Percentiles rank a stretch among this genome's conserved stretches.
Evolutionary conservation across 805 yeast species (phyloP).

Genomic region (Lipomyces lipofer): DNA sequence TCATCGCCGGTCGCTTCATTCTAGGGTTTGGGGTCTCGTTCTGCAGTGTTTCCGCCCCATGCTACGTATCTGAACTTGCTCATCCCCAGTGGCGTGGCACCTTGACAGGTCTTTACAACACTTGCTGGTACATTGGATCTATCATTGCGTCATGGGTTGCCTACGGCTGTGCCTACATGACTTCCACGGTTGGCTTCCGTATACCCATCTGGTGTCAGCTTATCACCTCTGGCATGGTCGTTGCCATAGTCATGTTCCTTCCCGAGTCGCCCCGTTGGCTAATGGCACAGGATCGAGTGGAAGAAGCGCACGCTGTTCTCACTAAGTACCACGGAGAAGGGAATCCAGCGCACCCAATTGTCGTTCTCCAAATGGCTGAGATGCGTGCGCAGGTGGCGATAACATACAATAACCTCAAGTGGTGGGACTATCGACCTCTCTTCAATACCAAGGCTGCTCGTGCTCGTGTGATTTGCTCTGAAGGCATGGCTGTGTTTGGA

Average conservation of each 20-base stretch:
- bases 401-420: constrained; percentile 23
- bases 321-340: constrained; percentile 47
- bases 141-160: constrained; percentile 35
- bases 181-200: constrained; percentile 37
- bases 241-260: constrained; percentile 39
- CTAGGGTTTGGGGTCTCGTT: constrained; percentile 26
- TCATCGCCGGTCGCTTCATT: constrained; percentile 22
- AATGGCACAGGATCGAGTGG: constrained; percentile 45
- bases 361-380: constrained; percentile 16
- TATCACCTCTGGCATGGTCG: constrained; percentile 41
- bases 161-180: constrained; percentile 10
- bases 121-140: constrained; percentile 57
- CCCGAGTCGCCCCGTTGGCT: constrained; percentile 57
- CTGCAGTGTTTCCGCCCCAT: constrained; percentile 12
- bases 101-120: constrained; percentile 50
- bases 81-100: constrained; percentile 31
- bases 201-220: constrained; percentile 47
- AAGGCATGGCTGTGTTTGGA: constrained; percentile 43
- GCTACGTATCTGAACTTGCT: constrained; percentile 20
- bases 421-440: constrained; percentile 29
- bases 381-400: constrained; percentile 12
- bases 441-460: constrained; percentile 42
- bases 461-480: constrained; percentile 44
- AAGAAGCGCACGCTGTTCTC: constrained; percentile 48
- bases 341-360: constrained; percentile 36